A percentile compares a stretch with the other conserved stretches of the same genome.
Evolutionary conservation across 805 yeast species (phyloP).

Genomic region (Zygotorulaspora chibaensis): DNA sequence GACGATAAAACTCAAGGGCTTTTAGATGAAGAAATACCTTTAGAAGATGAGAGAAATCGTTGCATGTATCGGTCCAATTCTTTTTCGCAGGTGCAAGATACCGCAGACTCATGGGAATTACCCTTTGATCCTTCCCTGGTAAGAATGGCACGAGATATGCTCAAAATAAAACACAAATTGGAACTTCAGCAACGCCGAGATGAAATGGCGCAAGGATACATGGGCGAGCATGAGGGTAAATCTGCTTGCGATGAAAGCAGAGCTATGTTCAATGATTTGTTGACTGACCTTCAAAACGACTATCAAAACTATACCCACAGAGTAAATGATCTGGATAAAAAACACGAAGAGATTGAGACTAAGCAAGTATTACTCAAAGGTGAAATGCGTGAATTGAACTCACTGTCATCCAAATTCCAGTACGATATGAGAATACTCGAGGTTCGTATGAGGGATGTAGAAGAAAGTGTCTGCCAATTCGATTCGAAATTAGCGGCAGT

Average conservation of each 20-base stretch:
- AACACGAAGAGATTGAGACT: constrained; percentile 21
- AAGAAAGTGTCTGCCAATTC: constrained; percentile 51
- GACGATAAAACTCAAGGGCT: constrained; percentile 11
- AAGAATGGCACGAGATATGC: constrained; percentile 30
- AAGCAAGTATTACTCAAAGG: constrained; percentile 35
- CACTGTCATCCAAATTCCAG: constrained; percentile 54
- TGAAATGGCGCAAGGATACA: constrained; percentile 4
- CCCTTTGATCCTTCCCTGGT: constrained; percentile 34
- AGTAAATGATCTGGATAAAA: constrained; percentile 19
- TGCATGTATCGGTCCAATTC: constrained; percentile 23
- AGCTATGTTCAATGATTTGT: constrained; percentile 10
- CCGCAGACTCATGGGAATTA: constrained; percentile 25
- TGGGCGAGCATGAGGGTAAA: constrained; percentile 1
- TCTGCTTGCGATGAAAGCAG: constrained; percentile 6
- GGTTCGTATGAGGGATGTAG: constrained; percentile 63
- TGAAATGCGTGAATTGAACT: constrained; percentile 47
- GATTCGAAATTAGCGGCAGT: constrained; percentile 25
- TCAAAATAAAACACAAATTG: constrained; percentile 16
- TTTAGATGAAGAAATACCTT: constrained; percentile 1
- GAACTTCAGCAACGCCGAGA: constrained; percentile 13
- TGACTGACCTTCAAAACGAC: constrained; percentile 11
- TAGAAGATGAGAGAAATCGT: neutral
- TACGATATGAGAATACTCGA: constrained; percentile 60
- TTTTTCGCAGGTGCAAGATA: constrained; percentile 25
- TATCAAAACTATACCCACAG: constrained; percentile 18